These are phyloP conservation scores for Pleodorina starrii DNA, from an alignment of 139 green algal genomes.

Conservation along the genomic window DNA sequence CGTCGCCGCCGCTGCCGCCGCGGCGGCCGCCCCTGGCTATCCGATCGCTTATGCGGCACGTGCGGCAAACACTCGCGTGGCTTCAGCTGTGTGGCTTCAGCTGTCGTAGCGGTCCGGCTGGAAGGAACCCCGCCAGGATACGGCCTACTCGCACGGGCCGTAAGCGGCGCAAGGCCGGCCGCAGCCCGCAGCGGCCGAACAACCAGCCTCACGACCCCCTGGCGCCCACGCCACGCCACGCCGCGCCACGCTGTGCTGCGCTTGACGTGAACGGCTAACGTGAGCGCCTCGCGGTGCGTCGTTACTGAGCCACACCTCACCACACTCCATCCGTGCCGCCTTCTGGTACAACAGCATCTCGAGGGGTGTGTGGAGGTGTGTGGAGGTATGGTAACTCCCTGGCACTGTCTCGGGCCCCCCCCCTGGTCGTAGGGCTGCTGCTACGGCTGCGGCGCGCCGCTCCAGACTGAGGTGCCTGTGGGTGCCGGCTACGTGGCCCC, in stretches of 20 bases:
- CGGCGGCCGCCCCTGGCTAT: too few relatives aligned
- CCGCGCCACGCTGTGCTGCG: not conserved
- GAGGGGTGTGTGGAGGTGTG: too few relatives aligned
- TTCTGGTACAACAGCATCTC: not conserved
- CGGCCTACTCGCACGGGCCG: too few relatives aligned
- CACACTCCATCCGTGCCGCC: not conserved
- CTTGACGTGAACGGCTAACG: not conserved
- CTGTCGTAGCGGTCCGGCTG: not conserved
- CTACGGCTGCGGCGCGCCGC: slow-evolving; percentile 85
- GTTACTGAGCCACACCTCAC: not conserved
- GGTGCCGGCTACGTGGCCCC: slow-evolving; percentile 77
- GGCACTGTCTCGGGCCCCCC: not conserved
- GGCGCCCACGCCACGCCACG: too few relatives aligned
- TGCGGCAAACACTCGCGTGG: not conserved
- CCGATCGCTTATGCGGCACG: not conserved
- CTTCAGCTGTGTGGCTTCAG: not conserved
- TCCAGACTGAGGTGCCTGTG: slow-evolving; percentile 72
- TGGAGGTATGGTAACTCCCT: too few relatives aligned
- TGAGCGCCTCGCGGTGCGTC: too few relatives aligned
- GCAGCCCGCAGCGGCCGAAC: too few relatives aligned
- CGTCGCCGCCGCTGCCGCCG: not conserved
- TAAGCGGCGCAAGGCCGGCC: too few relatives aligned
- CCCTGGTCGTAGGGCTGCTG: slow-evolving; percentile 68
- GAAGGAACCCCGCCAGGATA: not conserved
- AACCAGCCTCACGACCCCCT: too few relatives aligned